Evolutionary conservation across 257 asterid species (phyloP).

Genomic region (Vinca minor): DNA sequence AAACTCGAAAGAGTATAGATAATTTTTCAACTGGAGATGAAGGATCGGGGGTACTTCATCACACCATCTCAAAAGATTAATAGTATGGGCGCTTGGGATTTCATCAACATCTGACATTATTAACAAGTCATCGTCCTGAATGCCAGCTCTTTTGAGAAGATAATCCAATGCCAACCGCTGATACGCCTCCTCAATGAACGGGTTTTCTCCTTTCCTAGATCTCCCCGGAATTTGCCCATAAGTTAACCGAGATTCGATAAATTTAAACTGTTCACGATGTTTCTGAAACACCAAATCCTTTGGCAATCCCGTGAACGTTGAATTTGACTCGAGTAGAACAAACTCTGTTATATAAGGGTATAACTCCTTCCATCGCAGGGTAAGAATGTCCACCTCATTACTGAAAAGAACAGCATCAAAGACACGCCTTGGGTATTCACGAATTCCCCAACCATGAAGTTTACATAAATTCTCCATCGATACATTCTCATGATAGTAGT

Average conservation of each 20-base stretch:
- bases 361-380: slow-evolving; percentile 70
- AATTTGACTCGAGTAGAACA: slow-evolving; percentile 72
- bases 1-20: slow-evolving; percentile 73
- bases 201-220: slow-evolving; percentile 64
- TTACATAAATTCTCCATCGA: slow-evolving; percentile 67
- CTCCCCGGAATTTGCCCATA: slow-evolving; percentile 78
- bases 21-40: slow-evolving; percentile 68
- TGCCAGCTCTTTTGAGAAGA: slow-evolving; percentile 74
- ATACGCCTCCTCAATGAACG: slow-evolving; percentile 77
- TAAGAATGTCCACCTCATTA: slow-evolving; percentile 69
- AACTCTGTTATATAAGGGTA: slow-evolving; percentile 64
- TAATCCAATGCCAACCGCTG: slow-evolving; percentile 74
- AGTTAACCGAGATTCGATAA: slow-evolving; percentile 56
- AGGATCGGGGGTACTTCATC: slow-evolving; percentile 58
- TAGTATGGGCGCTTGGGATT: slow-evolving; percentile 68
- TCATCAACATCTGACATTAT: slow-evolving; percentile 82
- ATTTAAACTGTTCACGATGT: slow-evolving; percentile 44
- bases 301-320: slow-evolving; percentile 71
- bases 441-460: slow-evolving; percentile 79
- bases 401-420: slow-evolving; percentile 76
- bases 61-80: slow-evolving; percentile 80
- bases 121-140: slow-evolving; percentile 66
- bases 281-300: slow-evolving; percentile 52
- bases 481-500: slow-evolving; percentile 67
- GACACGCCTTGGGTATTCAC: slow-evolving; percentile 77